Evolutionary conservation across 805 yeast species (phyloP).

Genomic region (Metschnikowia lachancei): DNA sequence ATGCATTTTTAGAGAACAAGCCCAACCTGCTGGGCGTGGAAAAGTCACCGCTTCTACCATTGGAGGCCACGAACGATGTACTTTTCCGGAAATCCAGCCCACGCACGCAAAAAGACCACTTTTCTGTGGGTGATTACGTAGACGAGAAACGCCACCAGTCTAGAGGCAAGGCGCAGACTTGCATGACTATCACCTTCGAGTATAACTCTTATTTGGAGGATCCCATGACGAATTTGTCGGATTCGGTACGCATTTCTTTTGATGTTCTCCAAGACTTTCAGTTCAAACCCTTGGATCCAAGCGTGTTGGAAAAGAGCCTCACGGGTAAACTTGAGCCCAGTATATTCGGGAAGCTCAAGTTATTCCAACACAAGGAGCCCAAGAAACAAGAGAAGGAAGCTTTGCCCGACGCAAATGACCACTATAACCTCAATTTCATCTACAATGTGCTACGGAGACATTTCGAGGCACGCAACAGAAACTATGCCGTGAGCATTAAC

Average conservation of each 20-base stretch:
- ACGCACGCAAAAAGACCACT: neutral
- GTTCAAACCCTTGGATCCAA: slow-evolving; percentile 23
- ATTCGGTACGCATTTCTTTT: slow-evolving; percentile 27
- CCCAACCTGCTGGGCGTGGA: neutral
- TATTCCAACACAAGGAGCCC: slow-evolving; percentile 23
- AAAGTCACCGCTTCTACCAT: slow-evolving; percentile 1
- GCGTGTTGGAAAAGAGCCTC: slow-evolving; percentile 29
- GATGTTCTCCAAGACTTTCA: slow-evolving; percentile 25
- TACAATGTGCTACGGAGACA: slow-evolving; percentile 32
- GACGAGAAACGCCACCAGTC: neutral
- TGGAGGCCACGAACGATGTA: slow-evolving; percentile 1
- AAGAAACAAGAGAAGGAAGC: slow-evolving; percentile 11
- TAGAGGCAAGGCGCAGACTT: slow-evolving; percentile 21
- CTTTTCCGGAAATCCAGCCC: slow-evolving; percentile 1
- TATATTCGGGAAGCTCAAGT: slow-evolving; percentile 22
- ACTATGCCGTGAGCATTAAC: slow-evolving; percentile 26
- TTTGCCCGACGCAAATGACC: slow-evolving; percentile 25
- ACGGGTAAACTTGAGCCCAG: slow-evolving; percentile 25
- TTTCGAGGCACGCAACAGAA: slow-evolving; percentile 30
- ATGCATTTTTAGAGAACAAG: slow-evolving; percentile 4
- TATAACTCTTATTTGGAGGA: slow-evolving; percentile 34
- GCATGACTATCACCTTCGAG: slow-evolving; percentile 37
- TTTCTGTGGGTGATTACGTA: slow-evolving; percentile 10
- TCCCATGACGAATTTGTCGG: slow-evolving; percentile 27
- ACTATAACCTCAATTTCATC: slow-evolving; percentile 32